phyloP scores from a whole-genome alignment of 768 basidiomycete genomes.

The Trametes elegans region DNA sequence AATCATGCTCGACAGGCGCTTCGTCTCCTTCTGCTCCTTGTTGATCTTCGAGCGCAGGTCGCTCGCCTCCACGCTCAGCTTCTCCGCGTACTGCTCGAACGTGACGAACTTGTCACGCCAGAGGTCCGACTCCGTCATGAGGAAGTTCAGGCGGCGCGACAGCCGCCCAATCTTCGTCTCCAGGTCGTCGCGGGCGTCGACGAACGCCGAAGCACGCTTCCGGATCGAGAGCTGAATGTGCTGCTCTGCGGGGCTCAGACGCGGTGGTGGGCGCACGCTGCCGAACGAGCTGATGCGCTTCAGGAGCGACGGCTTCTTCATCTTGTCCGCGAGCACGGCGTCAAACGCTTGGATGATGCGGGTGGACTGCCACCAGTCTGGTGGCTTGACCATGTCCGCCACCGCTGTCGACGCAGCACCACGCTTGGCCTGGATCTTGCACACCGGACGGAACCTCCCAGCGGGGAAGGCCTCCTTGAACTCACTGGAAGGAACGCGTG shows the following conservation, averaged over 20 bases:
- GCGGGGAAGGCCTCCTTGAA: slow-evolving; percentile 96
- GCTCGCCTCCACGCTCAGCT: slow-evolving; percentile 80
- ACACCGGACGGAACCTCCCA: slow-evolving; percentile 86
- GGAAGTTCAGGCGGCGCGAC: slow-evolving; percentile 81
- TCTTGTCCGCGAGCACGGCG: slow-evolving; percentile 79
- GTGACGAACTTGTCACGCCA: slow-evolving; percentile 95
- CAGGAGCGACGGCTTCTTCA: slow-evolving; percentile 85
- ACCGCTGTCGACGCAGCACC: slow-evolving; percentile 77
- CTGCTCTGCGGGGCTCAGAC: slow-evolving; percentile 78
- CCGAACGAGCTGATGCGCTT: slow-evolving; percentile 83
- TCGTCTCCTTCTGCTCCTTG: slow-evolving; percentile 88
- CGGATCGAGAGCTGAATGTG: slow-evolving; percentile 86
- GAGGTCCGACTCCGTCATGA: slow-evolving; percentile 87
- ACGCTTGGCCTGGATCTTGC: slow-evolving; percentile 85
- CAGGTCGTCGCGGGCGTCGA: slow-evolving; percentile 89
- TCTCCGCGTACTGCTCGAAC: slow-evolving; percentile 93
- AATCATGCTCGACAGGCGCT: slow-evolving; percentile 76
- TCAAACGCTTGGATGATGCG: slow-evolving; percentile 91
- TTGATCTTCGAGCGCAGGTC: slow-evolving; percentile 87
- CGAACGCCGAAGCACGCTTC: slow-evolving; percentile 91
- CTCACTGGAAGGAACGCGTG: slow-evolving; percentile 54
- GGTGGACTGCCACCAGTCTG: slow-evolving; percentile 94
- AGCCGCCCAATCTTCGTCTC: slow-evolving; percentile 92
- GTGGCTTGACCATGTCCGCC: slow-evolving; percentile 86
- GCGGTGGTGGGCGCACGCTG: slow-evolving; percentile 63